Base-by-base conservation (phyloP, 306 rosid genomes). In the Vigna reflexopilosa region DNA sequence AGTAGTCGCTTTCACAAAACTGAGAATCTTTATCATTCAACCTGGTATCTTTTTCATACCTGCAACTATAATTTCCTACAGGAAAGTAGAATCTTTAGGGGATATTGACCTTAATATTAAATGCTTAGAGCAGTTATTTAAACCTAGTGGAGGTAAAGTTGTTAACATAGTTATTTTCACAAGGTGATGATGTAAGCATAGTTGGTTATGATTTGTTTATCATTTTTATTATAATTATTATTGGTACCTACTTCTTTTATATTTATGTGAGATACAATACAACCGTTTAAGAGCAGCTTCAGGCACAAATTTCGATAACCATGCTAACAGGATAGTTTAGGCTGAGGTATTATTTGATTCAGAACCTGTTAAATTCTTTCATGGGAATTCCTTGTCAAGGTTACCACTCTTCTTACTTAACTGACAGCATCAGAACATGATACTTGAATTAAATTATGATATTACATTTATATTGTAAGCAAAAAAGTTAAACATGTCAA, bases 311-410 rank as follows among this genome's bases (percentile, higher is more conserved):
- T 40, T 40, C 45, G 2, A 40, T 9, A 2, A 2, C 45, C 45
- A 2, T 40, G 12, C 0, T 2, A 8, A 40, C 12, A 40, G 11
- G 45, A 40, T 8, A 40, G 45, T 9, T 40, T 40, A 40, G 8
- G 44, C 1, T 6, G 44, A 4, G 9, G 11, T 26, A 26, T 26
- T 42, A 9, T 9, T 42, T 42, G 47, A 8, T 9, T 22, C 36
- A 32, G 30, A 49, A 72, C 20, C 19, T 9, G 12, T 42, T 42
- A 42, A 9, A 42, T 42, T 12, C 22, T n/a, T 63, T 79, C n/a
- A 45, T n/a, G 38, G 22, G 32, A 75, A 77, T 67, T 83, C 22
- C 76, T 49, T 72, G 80, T 47, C 54, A 67, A 65, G 7, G 36
- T 22, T n/a, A 73, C 22, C 22, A 22, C 42, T 30, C 26, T 78